Percentiles rank a stretch among this genome's conserved stretches.
These are phyloP conservation scores for Terana coerulea DNA, from an alignment of 768 basidiomycete genomes.

Conservation along the genomic window DNA sequence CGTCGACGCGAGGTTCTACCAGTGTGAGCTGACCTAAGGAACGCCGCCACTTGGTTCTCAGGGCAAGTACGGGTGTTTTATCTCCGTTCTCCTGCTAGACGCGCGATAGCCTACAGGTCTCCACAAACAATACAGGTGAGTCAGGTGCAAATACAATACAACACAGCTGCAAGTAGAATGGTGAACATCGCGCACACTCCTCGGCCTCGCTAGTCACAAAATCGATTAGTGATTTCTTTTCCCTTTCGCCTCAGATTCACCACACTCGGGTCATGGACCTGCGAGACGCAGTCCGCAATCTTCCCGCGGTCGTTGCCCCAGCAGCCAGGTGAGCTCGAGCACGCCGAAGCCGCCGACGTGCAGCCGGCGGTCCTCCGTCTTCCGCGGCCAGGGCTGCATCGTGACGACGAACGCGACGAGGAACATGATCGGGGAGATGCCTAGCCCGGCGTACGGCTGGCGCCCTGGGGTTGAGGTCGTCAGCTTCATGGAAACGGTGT, in stretches of 20 bases:
- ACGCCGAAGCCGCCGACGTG: slow-evolving; percentile 2
- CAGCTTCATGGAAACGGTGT: background rate
- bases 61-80: too few relatives aligned
- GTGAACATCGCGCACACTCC: too few relatives aligned
- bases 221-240: background rate
- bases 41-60: too few relatives aligned
- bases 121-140: too few relatives aligned
- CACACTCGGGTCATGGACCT: background rate
- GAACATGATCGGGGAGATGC: slow-evolving; percentile 1
- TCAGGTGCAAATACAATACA: too few relatives aligned
- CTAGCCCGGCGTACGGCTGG: slow-evolving; percentile 7
- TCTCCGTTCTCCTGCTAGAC: too few relatives aligned
- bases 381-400: background rate
- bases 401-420: slow-evolving; percentile 7
- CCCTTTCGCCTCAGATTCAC: background rate
- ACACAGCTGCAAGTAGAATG: too few relatives aligned
- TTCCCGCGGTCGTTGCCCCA: background rate
- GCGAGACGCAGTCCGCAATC: background rate
- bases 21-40: too few relatives aligned
- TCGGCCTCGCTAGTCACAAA: background rate
- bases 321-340: slow-evolving; percentile 9
- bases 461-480: background rate
- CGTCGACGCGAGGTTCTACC: too few relatives aligned
- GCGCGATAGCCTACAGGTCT: too few relatives aligned
- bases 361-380: background rate